Evolutionary conservation across 441 rosid species (phyloP), one percentile per base, ranked within the genome.

Genomic region (Raphanus hybrid): DNA sequence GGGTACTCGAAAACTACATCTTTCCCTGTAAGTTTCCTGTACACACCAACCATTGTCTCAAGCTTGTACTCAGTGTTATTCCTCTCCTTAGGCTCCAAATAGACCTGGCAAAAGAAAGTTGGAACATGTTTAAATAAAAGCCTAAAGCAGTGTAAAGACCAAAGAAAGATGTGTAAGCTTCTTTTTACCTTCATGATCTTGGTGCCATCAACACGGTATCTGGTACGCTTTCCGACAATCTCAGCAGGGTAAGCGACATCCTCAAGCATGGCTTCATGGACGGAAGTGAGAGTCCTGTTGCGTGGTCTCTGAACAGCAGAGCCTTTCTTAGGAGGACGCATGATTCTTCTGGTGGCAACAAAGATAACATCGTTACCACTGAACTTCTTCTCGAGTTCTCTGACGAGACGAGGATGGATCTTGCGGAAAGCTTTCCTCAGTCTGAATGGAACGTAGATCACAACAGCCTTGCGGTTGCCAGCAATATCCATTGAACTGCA

Each of bases 281-380:
- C 96, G 15, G 90, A 78, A 11, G 96, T 89, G 2, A 91, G 85
- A 34, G 93, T 89, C 66, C 93, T 91, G 69, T 84, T 57, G 16
- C 92, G 89, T 32, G 96, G 96, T 45, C 93, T 70, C 83, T 87
- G 91, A 67, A 65, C 92, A 69, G 93, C 93, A 29, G 93, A 89
- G 34, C 96, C 93, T 69, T 88, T 89, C 88, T 91, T 91, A 3
- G 96, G 96, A 7, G 93, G 96, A 74, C 91, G 83, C 71, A 86
- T 5, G 6, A 91, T 91, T 78, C 93, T 91, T n/a, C 96, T 67
- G 41, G 92, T 86, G 76, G 91, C 85, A 77, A 91, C 64, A 61
- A 91, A n/a, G 4, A 89, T 83, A 67, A 91, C 96, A 81, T 90
- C 34, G 87, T 86, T 90, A 3, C 95, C 95, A 75, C 95, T 88